A percentile compares a stretch with the other conserved stretches of the same genome.
Conservation (phyloP, 441 rosid species). For the Pelargonium cotyledonis region DNA sequence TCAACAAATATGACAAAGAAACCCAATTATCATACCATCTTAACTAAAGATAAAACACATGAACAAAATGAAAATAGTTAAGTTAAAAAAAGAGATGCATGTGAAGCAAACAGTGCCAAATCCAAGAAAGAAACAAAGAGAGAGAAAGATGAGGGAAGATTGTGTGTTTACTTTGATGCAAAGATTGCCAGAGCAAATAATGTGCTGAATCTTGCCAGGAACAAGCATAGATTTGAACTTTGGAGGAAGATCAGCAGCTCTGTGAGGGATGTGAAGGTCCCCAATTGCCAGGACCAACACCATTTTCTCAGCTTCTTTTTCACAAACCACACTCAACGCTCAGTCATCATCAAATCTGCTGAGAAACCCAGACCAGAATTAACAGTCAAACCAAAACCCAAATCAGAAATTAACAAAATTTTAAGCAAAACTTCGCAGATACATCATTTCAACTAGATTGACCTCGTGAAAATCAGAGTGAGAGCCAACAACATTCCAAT, state of each 20-base stretch:
- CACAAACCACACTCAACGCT: neutral
- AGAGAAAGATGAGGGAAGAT: neutral
- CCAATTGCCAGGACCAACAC: constrained; percentile 31
- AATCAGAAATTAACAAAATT: too few species aligned
- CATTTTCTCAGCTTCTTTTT: constrained; percentile 6
- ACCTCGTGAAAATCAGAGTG: too few species aligned
- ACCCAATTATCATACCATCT: too few species aligned
- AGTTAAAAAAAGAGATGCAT: neutral
- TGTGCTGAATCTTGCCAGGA: constrained; percentile 34
- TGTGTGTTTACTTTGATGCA: constrained; percentile 23
- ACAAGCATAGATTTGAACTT: constrained; percentile 22
- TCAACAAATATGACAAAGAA: neutral
- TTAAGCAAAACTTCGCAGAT: too few species aligned
- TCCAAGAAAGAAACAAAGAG: neutral
- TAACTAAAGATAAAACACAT: too few species aligned
- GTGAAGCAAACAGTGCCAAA: neutral
- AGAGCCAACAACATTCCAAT: too few species aligned
- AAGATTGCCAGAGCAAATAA: constrained; percentile 35
- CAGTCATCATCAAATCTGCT: too few species aligned
- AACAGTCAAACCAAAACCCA: too few species aligned
- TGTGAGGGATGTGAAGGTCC: constrained; percentile 33
- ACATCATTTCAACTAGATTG: too few species aligned
- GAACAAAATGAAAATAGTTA: neutral
- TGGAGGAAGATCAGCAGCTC: constrained; percentile 36
- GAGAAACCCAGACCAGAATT: too few species aligned